Conservation (phyloP, 179 eudicot genomes). For the Drosera spatulata region DNA sequence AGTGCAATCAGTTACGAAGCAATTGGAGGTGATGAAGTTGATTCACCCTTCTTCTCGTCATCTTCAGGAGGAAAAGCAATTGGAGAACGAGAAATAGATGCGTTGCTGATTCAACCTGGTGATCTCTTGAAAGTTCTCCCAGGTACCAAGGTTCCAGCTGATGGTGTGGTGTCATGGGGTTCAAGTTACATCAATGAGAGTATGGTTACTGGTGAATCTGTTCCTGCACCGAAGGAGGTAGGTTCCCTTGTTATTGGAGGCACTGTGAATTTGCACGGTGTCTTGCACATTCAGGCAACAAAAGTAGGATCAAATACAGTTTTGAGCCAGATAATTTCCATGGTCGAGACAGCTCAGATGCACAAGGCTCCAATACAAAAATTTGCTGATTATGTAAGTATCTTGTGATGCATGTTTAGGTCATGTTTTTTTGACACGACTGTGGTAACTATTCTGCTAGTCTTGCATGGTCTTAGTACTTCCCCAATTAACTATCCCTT, state of each 20-base stretch:
- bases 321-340: constrained; percentile 85
- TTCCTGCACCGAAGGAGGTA: constrained; percentile 65
- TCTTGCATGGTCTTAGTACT: too few species aligned
- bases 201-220: constrained; percentile 91
- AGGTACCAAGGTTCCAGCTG: constrained; percentile 87
- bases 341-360: constrained; percentile 76
- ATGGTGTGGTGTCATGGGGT: constrained; percentile 75
- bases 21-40: too few species aligned
- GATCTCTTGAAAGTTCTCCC: constrained; percentile 89
- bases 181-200: constrained; percentile 95
- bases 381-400: too few species aligned
- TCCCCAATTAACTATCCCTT: too few species aligned
- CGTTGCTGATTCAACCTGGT: constrained; percentile 72
- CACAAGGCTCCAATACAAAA: too few species aligned
- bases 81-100: constrained; percentile 69
- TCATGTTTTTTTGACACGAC: too few species aligned
- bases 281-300: too few species aligned
- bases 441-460: too few species aligned
- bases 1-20: too few species aligned
- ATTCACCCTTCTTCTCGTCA: too few species aligned
- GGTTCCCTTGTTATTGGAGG: constrained; percentile 77
- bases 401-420: too few species aligned
- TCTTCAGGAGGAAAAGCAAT: constrained; percentile 32
- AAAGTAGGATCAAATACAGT: constrained; percentile 32
- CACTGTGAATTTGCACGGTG: constrained; percentile 14